Base-by-base conservation (phyloP, 2,329 filamentous ascomycete genomes). In the Iodosphaeria phyllophila region DNA sequence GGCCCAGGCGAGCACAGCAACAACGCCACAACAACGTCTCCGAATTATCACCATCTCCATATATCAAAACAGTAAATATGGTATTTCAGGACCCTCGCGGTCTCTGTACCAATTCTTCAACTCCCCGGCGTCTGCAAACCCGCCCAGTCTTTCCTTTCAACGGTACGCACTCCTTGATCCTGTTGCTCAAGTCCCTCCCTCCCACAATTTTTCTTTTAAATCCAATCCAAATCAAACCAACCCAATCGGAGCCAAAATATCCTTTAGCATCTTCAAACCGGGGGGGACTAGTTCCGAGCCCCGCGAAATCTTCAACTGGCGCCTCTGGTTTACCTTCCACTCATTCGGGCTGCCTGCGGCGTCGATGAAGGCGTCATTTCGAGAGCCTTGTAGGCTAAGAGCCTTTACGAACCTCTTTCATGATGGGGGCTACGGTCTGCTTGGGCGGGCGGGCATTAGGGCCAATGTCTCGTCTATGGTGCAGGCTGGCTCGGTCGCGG, bases 381-480 rank as follows among this genome's bases (percentile, higher is more conserved):
- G 6, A 75, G 74, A 2, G 73, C 74, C 9, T 71, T 77, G 46
- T 65, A 68, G 40, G 69, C 68, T n/a, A 54, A 60, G n/a, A 33
- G 56, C 71, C 25, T 79, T 79, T 43, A 60, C 72, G 35, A 35
- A 44, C 1, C 56, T 56, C 17, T 74, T 78, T 41, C 39, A 66
- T 35, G 66, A 70, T 32, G 48, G 54, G 5, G 51, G 55, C 2
- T 69, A 71, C 38, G 52, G 47, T 22, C 37, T 47, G 0, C 51
- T 58, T 4, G 57, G 65, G 23, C 54, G 63, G 40, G 70, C 74
- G 31, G 70, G 77, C 43, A 71, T 74, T 50, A 70, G 76, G 48
- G 70, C 64, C 36, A 84, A 84, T 45, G 74, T 84, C 28, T 74
- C 75, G 2, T 65, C 74, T 23, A 84, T 84, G 77, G 77, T 84